Percentiles rank a stretch among this genome's conserved stretches.
Conservation (phyloP, 1,284 basidiomycete genomes). For the Cryptococcus sp. region DNA sequence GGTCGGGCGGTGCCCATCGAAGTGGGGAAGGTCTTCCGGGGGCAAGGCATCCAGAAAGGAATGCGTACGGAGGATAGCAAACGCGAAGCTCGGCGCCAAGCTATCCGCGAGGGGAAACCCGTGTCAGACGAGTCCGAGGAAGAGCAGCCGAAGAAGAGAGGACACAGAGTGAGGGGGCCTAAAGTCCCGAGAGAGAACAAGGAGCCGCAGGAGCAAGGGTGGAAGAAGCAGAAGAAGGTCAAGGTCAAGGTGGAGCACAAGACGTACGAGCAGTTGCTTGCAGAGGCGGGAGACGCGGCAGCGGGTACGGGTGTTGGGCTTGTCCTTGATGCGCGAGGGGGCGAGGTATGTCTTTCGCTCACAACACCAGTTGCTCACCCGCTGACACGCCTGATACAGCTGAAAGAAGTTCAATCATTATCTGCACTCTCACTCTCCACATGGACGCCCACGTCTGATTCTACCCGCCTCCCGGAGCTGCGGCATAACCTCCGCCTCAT, state of each 20-base stretch:
- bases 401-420: constrained; percentile 74
- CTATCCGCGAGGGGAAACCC: constrained; percentile 54
- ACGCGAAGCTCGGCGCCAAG: constrained; percentile 61
- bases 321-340: constrained; percentile 91
- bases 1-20: constrained; percentile 88
- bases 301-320: constrained; percentile 64
- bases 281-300: constrained; percentile 63
- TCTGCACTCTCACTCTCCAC: constrained; percentile 71
- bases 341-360: constrained; percentile 58
- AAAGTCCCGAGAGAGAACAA: constrained; percentile 9
- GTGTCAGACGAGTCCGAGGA: constrained; percentile 63
- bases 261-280: constrained; percentile 90
- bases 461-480: constrained; percentile 86
- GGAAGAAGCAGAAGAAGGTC: constrained; percentile 67
- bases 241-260: constrained; percentile 86
- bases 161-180: constrained; percentile 3
- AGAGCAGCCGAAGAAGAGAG: constrained; percentile 41
- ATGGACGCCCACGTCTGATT: constrained; percentile 80
- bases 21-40: constrained; percentile 63
- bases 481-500: constrained; percentile 91
- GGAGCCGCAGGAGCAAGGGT: constrained; percentile 30
- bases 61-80: constrained; percentile 86
- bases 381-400: constrained; percentile 52
- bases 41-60: constrained; percentile 78
- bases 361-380: background rate